Conservation (phyloP, 108 stramenopile genomes). For the Asterionellopsis glacialis region DNA sequence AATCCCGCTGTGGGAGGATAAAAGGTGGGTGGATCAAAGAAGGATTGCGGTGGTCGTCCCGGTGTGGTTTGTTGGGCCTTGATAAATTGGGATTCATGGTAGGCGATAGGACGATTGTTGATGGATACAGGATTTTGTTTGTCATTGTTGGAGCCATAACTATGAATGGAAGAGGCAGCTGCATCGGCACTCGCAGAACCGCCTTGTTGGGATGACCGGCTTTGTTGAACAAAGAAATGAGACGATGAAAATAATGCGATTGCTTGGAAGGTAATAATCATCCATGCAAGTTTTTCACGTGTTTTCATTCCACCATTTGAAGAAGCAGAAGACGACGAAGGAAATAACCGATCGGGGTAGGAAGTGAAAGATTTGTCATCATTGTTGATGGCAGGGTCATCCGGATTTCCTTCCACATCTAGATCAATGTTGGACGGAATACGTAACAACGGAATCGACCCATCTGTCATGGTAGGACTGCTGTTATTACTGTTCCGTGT, state of each 20-base stretch:
- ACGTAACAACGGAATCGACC: too few species aligned
- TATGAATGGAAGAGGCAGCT: neutral
- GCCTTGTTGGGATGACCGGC: too few species aligned
- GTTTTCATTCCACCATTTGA: neutral
- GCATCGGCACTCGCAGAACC: too few species aligned
- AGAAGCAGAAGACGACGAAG: too few species aligned
- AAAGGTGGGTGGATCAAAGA: conserved; percentile 2
- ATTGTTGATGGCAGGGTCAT: too few species aligned
- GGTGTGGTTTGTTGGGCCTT: neutral
- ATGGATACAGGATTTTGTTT: conserved; percentile 1
- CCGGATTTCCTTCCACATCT: too few species aligned
- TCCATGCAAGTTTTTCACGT: neutral
- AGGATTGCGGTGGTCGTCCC: neutral
- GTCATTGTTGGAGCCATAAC: too few species aligned
- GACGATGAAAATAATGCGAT: neutral
- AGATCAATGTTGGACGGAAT: too few species aligned
- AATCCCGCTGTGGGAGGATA: conserved; percentile 2
- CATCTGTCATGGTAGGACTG: too few species aligned
- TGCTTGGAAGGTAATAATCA: neutral
- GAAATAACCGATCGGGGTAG: too few species aligned
- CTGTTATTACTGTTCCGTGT: too few species aligned
- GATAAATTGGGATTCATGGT: conserved; percentile 1
- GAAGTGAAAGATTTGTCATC: too few species aligned
- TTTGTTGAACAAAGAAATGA: neutral
- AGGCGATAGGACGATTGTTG: neutral